Evolutionary conservation across 176 grass and related monocot species (phyloP).

Genomic region (Alloteropsis semialata): DNA sequence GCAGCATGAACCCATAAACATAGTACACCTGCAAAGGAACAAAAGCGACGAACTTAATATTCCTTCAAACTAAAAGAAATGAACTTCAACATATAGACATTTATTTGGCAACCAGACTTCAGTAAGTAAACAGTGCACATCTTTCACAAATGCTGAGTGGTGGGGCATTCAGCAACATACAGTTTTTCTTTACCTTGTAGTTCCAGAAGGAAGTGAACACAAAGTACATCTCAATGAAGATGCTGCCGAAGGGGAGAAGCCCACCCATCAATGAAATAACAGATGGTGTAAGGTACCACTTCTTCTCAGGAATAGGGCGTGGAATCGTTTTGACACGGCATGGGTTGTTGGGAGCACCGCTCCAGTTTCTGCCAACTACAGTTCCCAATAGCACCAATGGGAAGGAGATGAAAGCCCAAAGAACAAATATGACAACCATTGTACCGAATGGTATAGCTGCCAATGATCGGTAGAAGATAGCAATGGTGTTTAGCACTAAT

Average conservation of each 20-base stretch:
- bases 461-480: constrained; percentile 96
- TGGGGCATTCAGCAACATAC: constrained; percentile 4
- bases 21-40: constrained; percentile 74
- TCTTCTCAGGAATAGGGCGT: constrained; percentile 94
- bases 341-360: constrained; percentile 94
- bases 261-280: constrained; percentile 94
- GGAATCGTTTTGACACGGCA: constrained; percentile 98
- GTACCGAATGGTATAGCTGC: constrained; percentile 98
- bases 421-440: constrained; percentile 90
- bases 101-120: not conserved
- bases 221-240: constrained; percentile 99
- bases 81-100: not conserved
- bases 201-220: constrained; percentile 99
- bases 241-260: constrained; percentile 94
- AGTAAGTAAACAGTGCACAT: not conserved
- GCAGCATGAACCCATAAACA: constrained; percentile 98
- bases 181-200: constrained; percentile 75
- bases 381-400: constrained; percentile 89
- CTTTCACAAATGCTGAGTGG: not conserved
- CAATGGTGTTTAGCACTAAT: constrained; percentile 84
- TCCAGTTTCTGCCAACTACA: constrained; percentile 96
- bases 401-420: constrained; percentile 99
- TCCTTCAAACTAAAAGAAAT: not conserved
- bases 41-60: constrained; percentile 3
- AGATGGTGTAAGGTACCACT: constrained; percentile 93